Evolutionary conservation across 169 alveolate genomes (phyloP).

Genomic region (Babesia bovis): DNA sequence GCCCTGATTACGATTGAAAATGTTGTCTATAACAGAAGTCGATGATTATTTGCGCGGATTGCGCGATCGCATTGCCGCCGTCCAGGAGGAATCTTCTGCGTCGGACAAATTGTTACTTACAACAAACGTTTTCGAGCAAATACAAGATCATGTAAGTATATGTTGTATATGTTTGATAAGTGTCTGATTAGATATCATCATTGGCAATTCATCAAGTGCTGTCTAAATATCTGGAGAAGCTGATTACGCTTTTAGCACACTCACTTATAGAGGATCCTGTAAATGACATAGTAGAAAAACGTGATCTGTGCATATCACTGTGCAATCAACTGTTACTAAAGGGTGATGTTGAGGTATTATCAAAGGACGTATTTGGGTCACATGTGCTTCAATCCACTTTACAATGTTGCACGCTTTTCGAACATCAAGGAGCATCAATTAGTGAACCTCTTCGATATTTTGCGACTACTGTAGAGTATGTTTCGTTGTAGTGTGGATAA

Average conservation of each 20-base stretch:
- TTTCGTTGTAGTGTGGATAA: no score
- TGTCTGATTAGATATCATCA: constrained; percentile 24
- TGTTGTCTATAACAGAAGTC: constrained; percentile 26
- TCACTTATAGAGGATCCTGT: constrained; percentile 50
- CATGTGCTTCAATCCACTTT: constrained; percentile 46
- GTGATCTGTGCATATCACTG: constrained; percentile 16
- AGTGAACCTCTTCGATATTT: constrained; percentile 14
- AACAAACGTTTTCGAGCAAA: constrained; percentile 43
- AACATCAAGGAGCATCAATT: constrained; percentile 14
- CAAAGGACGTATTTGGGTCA: constrained; percentile 50
- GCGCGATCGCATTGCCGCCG: constrained; percentile 13
- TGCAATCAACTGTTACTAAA: constrained; percentile 19
- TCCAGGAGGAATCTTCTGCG: constrained; percentile 44
- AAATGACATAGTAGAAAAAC: constrained; percentile 38
- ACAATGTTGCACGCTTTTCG: constrained; percentile 46
- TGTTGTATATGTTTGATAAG: neutral
- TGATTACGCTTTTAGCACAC: constrained; percentile 41
- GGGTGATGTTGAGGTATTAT: constrained; percentile 22
- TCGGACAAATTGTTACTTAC: constrained; percentile 54
- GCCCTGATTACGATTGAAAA: neutral
- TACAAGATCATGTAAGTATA: constrained; percentile 46
- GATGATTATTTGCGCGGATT: constrained; percentile 38
- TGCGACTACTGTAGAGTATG: constrained; percentile 56
- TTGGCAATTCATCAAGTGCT: constrained; percentile 42
- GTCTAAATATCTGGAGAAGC: constrained; percentile 45